Conservation (phyloP, 495 filamentous ascomycete genomes). For the Sordaria brevicollis region DNA sequence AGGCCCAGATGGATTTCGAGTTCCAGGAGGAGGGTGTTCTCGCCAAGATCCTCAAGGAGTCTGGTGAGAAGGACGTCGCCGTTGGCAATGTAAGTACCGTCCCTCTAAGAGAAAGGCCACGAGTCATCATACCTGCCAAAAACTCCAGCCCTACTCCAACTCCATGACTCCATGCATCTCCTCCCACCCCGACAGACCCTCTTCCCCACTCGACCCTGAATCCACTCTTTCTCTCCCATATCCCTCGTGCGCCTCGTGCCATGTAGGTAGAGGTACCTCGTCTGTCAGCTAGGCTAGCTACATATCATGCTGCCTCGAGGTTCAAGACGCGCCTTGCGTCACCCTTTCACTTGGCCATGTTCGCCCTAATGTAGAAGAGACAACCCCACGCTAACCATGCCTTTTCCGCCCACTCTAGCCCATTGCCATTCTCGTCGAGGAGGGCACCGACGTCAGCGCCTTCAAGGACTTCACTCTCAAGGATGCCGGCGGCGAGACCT, state of each 20-base stretch:
- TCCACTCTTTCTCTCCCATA: slow-evolving; percentile 3
- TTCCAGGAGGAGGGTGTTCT: slow-evolving; percentile 97
- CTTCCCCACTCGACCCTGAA: slow-evolving; percentile 9
- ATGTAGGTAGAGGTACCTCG: not conserved
- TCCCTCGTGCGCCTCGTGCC: not conserved
- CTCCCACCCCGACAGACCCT: not conserved
- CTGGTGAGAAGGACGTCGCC: slow-evolving; percentile 87
- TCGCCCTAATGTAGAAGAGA: slow-evolving; percentile 18
- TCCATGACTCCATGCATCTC: slow-evolving; percentile 12
- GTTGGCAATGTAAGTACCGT: slow-evolving; percentile 77
- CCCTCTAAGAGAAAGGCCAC: not conserved
- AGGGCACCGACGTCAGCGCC: slow-evolving; percentile 70
- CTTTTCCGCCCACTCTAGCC: slow-evolving; percentile 46
- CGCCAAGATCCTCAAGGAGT: slow-evolving; percentile 89
- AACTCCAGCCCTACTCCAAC: not conserved
- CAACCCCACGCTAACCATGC: not conserved
- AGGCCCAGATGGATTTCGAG: slow-evolving; percentile 99
- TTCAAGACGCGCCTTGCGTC: not conserved
- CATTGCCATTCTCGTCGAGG: slow-evolving; percentile 90
- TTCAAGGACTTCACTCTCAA: slow-evolving; percentile 83
- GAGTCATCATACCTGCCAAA: not conserved
- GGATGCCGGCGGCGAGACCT: slow-evolving; percentile 81
- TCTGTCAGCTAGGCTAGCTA: slow-evolving; percentile 6
- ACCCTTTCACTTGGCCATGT: not conserved
- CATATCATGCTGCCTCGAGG: not conserved